Percentiles rank a stretch among this genome's conserved stretches.
Conservation (phyloP, 805 yeast genomes). For the Ogataea henricii region DNA sequence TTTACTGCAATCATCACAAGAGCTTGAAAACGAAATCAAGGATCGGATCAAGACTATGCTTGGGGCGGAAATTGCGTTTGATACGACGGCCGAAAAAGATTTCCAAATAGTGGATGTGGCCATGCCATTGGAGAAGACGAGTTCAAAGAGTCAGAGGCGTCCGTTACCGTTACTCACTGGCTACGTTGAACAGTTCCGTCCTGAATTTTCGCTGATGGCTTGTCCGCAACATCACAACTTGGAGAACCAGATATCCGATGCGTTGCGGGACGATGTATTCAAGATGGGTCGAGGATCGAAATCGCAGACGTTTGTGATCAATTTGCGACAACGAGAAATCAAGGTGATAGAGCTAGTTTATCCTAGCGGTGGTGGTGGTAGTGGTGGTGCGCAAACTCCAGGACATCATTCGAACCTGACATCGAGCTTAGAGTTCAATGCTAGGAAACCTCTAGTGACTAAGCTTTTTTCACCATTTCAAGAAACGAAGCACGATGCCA, state of each 20-base stretch:
- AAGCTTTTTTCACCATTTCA: slow-evolving; percentile 18
- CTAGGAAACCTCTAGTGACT: slow-evolving; percentile 17
- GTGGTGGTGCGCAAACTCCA: not conserved
- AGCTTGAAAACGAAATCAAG: slow-evolving; percentile 9
- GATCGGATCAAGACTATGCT: slow-evolving; percentile 18
- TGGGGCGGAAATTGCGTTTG: slow-evolving; percentile 13
- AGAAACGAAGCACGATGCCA: slow-evolving; percentile 12
- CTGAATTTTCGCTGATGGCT: slow-evolving; percentile 52
- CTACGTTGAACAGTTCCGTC: slow-evolving; percentile 51
- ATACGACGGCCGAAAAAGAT: not conserved
- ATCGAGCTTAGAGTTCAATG: slow-evolving; percentile 7
- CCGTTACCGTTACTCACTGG: slow-evolving; percentile 34
- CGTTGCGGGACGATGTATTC: slow-evolving; percentile 50
- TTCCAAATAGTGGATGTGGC: slow-evolving; percentile 5
- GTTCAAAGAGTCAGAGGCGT: not conserved
- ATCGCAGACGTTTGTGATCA: slow-evolving; percentile 25
- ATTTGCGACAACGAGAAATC: slow-evolving; percentile 31
- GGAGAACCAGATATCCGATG: slow-evolving; percentile 43
- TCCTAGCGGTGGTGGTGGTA: not conserved
- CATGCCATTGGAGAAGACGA: not conserved
- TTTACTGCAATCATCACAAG: slow-evolving; percentile 1
- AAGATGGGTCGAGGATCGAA: slow-evolving; percentile 19
- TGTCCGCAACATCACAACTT: slow-evolving; percentile 49
- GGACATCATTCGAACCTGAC: slow-evolving; percentile 1
- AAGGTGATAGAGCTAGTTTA: slow-evolving; percentile 23